Percentiles rank a stretch among this genome's conserved stretches.
phyloP scores from a whole-genome alignment of 2,329 filamentous ascomycete genomes.

The Verticillium tricorpus region DNA sequence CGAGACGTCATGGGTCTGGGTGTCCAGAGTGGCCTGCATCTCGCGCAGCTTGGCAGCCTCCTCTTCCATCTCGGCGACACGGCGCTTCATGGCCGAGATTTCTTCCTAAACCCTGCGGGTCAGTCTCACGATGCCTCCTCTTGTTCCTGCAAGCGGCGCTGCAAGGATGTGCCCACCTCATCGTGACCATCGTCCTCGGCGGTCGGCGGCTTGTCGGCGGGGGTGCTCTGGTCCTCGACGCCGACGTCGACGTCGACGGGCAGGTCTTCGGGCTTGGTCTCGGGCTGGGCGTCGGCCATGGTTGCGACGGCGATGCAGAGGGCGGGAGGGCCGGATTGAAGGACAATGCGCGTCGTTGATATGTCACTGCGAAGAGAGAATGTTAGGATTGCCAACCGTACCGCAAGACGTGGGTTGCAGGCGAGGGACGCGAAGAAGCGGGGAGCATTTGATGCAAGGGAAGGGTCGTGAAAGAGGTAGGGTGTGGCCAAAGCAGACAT shows the following conservation, averaged over 20 bases:
- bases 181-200: slow-evolving; percentile 38
- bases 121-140: slow-evolving; percentile 13
- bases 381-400: too few species aligned
- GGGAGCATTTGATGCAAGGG: not conserved
- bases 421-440: not conserved
- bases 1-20: slow-evolving; percentile 74
- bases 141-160: slow-evolving; percentile 8
- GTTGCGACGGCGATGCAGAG: not conserved
- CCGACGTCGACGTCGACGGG: slow-evolving; percentile 22
- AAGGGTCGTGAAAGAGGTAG: not conserved
- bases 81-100: slow-evolving; percentile 81
- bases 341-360: slow-evolving; percentile 7
- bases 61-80: slow-evolving; percentile 86
- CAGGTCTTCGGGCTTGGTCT: slow-evolving; percentile 20
- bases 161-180: slow-evolving; percentile 33
- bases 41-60: slow-evolving; percentile 82
- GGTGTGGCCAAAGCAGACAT: not conserved
- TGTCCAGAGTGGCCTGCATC: slow-evolving; percentile 82
- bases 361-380: not conserved
- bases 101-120: slow-evolving; percentile 52
- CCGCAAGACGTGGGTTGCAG: too few species aligned
- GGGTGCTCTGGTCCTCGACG: slow-evolving; percentile 25
- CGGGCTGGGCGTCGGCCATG: not conserved
- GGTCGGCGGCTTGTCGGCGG: slow-evolving; percentile 4
- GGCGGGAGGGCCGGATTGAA: not conserved